phyloP scores from a whole-genome alignment of 2,329 filamentous ascomycete species.

The Neofusicoccum parvum region DNA sequence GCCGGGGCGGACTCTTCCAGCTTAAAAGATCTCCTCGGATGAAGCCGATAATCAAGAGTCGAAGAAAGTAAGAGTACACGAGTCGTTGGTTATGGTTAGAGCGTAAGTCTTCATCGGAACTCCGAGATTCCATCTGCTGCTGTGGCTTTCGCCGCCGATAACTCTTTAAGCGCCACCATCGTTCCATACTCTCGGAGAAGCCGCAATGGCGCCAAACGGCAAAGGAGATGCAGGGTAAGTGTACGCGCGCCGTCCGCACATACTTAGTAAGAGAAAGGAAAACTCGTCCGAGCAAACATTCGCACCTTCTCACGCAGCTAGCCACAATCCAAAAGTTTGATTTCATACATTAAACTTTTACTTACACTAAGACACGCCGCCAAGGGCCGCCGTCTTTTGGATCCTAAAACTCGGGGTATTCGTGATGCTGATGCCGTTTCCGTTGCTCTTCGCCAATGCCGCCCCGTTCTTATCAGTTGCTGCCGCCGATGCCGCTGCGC shows the following conservation, averaged over 20 bases:
- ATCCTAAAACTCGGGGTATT: slow-evolving; percentile 16
- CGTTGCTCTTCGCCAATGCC: not conserved
- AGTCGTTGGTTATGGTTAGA: not conserved
- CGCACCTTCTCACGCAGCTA: not conserved
- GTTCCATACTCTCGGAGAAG: no score
- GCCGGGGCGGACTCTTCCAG: not conserved
- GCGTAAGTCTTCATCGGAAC: not conserved
- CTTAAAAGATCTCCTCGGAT: not conserved
- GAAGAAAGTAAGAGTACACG: not conserved
- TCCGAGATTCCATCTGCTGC: no score
- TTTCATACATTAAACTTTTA: not conserved
- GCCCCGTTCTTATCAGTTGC: not conserved
- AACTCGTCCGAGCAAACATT: not conserved
- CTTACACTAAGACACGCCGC: slow-evolving; percentile 11
- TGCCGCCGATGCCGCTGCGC: not conserved
- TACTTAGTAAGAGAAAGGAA: no score
- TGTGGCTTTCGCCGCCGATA: no score
- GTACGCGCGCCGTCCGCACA: no score
- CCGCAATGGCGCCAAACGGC: no score
- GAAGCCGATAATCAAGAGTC: not conserved
- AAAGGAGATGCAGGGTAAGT: no score
- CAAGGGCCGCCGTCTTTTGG: slow-evolving; percentile 7
- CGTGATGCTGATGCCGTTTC: slow-evolving; percentile 6
- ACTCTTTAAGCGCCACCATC: no score
- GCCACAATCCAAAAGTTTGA: not conserved